phyloP scores from a whole-genome alignment of 148 eudicot genomes.

The Amaranthus cruentus region DNA sequence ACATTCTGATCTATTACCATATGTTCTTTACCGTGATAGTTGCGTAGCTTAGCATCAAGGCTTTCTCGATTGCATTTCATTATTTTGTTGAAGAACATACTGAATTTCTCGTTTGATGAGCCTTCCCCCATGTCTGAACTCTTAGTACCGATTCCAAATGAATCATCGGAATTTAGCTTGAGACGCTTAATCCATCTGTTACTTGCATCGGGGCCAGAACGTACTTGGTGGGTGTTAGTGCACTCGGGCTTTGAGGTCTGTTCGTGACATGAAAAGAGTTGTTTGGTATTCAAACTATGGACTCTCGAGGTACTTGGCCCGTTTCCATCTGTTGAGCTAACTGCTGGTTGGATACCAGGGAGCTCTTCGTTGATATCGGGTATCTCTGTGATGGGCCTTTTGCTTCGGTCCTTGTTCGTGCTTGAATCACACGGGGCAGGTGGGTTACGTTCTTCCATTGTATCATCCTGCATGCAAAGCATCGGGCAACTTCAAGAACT shows the following conservation, averaged over 20 bases:
- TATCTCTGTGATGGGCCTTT: conserved; percentile 24
- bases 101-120: conserved; percentile 40
- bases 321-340: conserved; percentile 35
- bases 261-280: conserved; percentile 37
- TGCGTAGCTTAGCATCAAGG: conserved; percentile 17
- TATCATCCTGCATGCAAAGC: conserved; percentile 21
- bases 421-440: conserved; percentile 24
- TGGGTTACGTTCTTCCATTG: conserved; percentile 19
- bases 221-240: conserved; percentile 9
- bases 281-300: conserved; percentile 66
- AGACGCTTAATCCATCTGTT: conserved; percentile 79
- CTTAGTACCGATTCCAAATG: conserved; percentile 44
- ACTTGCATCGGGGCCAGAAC: conserved; percentile 33
- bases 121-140: conserved; percentile 36
- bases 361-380: conserved; percentile 49
- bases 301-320: conserved; percentile 65
- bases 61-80: conserved; percentile 19
- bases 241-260: conserved; percentile 23
- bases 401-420: conserved; percentile 28
- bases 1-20: conserved; percentile 18
- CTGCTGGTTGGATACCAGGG: conserved; percentile 38
- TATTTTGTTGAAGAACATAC: conserved; percentile 25
- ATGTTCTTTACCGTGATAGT: conserved; percentile 28
- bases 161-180: conserved; percentile 39
- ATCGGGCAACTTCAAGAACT: conserved; percentile 11